A percentile compares a stretch with the other conserved stretches of the same genome.
These are phyloP conservation scores for Aspergillus sp. DNA, from an alignment of 2,329 filamentous ascomycete species.

Conservation along the genomic window DNA sequence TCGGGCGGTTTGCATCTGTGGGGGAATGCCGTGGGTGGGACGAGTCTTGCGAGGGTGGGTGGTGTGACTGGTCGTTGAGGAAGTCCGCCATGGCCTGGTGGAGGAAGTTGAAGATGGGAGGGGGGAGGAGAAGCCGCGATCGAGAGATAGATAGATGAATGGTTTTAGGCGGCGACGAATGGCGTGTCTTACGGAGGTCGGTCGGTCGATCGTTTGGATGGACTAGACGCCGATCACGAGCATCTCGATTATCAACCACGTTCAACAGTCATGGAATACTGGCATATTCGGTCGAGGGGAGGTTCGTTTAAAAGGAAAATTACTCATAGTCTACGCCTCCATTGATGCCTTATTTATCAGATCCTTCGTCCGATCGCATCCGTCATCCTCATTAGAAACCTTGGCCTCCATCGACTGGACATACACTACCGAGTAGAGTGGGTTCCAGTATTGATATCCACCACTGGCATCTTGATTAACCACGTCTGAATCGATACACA, in stretches of 20 bases:
- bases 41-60: slow-evolving; percentile 31
- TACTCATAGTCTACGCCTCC: too few relatives aligned
- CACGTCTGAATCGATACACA: too few relatives aligned
- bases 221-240: neutral
- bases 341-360: too few relatives aligned
- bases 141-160: neutral
- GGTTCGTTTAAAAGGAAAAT: too few relatives aligned
- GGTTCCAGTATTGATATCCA: too few relatives aligned
- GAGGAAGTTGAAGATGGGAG: slow-evolving; percentile 2
- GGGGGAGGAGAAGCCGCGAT: neutral
- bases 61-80: slow-evolving; percentile 58
- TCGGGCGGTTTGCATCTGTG: slow-evolving; percentile 3
- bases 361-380: too few relatives aligned
- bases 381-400: too few relatives aligned
- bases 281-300: too few relatives aligned
- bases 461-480: too few relatives aligned
- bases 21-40: slow-evolving; percentile 19
- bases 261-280: neutral
- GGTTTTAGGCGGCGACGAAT: neutral
- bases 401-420: too few relatives aligned
- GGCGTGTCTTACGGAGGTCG: neutral
- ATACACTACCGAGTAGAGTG: too few relatives aligned
- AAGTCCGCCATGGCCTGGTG: slow-evolving; percentile 43
- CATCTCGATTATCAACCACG: neutral
- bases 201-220: neutral